A percentile compares a stretch with the other conserved stretches of the same genome.
Conservation (phyloP, 2,329 filamentous ascomycete genomes). For the Exophiala oligosperma region DNA sequence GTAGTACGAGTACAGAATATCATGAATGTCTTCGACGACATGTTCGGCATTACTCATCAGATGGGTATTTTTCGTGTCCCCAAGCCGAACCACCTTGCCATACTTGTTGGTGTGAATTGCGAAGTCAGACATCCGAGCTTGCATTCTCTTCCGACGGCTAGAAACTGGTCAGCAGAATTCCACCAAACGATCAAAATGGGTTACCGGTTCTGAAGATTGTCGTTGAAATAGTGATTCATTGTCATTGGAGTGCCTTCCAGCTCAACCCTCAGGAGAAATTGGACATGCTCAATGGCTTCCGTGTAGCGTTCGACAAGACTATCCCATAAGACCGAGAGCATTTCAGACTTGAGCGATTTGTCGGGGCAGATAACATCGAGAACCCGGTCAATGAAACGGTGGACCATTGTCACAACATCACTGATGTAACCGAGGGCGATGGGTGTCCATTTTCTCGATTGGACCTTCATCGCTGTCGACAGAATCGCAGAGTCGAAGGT, state of each 20-base stretch:
- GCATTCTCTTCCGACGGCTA: constrained; percentile 3
- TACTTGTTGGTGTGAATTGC: constrained; percentile 1
- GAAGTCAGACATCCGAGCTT: background rate
- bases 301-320: constrained; percentile 39
- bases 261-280: constrained; percentile 57
- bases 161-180: background rate
- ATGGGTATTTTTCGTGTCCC: constrained; percentile 6
- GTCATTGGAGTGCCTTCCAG: constrained; percentile 49
- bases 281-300: constrained; percentile 49
- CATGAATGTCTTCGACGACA: constrained; percentile 55
- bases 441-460: constrained; percentile 3
- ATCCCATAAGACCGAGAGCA: background rate
- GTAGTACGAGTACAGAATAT: constrained; percentile 63
- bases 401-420: constrained; percentile 52
- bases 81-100: constrained; percentile 3
- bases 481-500: constrained; percentile 31
- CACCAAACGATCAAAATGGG: background rate
- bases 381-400: constrained; percentile 51
- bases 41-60: constrained; percentile 40
- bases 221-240: constrained; percentile 55
- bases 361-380: constrained; percentile 50
- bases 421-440: constrained; percentile 23
- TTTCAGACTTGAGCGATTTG: background rate
- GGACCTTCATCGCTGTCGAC: constrained; percentile 1
- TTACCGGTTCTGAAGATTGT: constrained; percentile 41